A percentile compares a stretch with the other conserved stretches of the same genome.
phyloP scores from a whole-genome alignment of 257 asterid genomes.

The Solanum chiquidenum region DNA sequence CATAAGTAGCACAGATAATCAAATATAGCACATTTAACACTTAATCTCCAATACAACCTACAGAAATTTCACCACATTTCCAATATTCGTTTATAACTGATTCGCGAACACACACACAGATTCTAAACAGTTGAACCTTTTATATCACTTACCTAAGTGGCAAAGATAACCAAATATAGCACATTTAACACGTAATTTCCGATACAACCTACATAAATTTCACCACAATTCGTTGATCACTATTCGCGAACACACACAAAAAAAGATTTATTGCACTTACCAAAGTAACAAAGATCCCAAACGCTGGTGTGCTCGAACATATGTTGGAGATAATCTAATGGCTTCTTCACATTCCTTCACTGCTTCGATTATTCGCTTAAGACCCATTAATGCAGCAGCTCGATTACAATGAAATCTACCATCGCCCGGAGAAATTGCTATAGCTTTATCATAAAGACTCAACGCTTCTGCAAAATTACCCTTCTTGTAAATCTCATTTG shows the following conservation, averaged over 20 bases:
- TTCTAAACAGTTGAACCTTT: conserved; percentile 10
- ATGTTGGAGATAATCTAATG: conserved; percentile 52
- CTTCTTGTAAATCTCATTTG: conserved; percentile 52
- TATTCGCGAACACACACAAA: neutral
- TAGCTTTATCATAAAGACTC: conserved; percentile 56
- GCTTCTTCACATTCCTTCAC: conserved; percentile 66
- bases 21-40: neutral
- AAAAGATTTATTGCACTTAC: conserved; percentile 23
- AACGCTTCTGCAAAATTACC: conserved; percentile 54
- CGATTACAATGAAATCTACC: conserved; percentile 45
- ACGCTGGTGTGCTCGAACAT: conserved; percentile 59
- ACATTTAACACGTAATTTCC: neutral
- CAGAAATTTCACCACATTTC: neutral
- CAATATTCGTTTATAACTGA: neutral
- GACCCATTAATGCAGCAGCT: conserved; percentile 56
- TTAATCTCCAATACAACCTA: neutral
- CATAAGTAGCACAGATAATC: conserved; percentile 42
- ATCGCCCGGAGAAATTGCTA: conserved; percentile 36
- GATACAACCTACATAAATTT: neutral
- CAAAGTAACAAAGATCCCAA: conserved; percentile 57
- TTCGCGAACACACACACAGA: neutral
- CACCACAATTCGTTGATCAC: neutral
- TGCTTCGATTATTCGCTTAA: conserved; percentile 40
- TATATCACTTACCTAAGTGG: conserved; percentile 44
- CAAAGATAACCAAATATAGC: conserved; percentile 14